These are phyloP conservation scores for Candida ponderosae DNA, from an alignment of 805 yeast species.

Conservation along the genomic window DNA sequence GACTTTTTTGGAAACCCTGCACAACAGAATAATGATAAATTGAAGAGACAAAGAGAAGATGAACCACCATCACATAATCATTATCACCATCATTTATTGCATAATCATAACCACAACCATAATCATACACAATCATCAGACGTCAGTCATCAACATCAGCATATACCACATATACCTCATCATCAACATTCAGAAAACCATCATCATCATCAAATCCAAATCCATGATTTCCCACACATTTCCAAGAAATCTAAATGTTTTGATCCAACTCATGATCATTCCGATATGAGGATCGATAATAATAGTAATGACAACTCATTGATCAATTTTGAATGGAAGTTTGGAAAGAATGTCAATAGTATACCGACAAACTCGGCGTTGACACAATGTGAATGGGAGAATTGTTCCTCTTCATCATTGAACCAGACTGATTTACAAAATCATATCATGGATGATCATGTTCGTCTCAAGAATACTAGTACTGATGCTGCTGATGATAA, in stretches of 20 bases:
- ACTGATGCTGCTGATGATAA: neutral
- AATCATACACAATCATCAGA: too few relatives aligned
- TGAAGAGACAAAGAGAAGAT: constrained; percentile 17
- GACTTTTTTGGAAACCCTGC: neutral
- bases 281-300: too few relatives aligned
- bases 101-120: constrained; percentile 9
- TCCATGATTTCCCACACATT: constrained; percentile 22
- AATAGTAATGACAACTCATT: neutral
- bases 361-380: neutral
- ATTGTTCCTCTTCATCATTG: constrained; percentile 40
- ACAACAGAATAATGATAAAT: neutral
- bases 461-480: constrained; percentile 21
- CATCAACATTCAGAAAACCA: constrained; percentile 20
- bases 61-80: constrained; percentile 14
- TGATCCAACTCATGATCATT: neutral
- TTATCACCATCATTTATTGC: neutral
- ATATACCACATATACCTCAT: constrained; percentile 11
- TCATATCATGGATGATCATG: constrained; percentile 46
- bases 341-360: constrained; percentile 20
- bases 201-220: constrained; percentile 29
- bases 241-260: neutral
- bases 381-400: constrained; percentile 60
- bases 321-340: constrained; percentile 20
- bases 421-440: constrained; percentile 34
- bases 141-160: constrained; percentile 15